A percentile compares a stretch with the other conserved stretches of the same genome.
Evolutionary conservation across 1,139 yeast genomes (phyloP).

Genomic region (Eremothecium sinecaudum): DNA sequence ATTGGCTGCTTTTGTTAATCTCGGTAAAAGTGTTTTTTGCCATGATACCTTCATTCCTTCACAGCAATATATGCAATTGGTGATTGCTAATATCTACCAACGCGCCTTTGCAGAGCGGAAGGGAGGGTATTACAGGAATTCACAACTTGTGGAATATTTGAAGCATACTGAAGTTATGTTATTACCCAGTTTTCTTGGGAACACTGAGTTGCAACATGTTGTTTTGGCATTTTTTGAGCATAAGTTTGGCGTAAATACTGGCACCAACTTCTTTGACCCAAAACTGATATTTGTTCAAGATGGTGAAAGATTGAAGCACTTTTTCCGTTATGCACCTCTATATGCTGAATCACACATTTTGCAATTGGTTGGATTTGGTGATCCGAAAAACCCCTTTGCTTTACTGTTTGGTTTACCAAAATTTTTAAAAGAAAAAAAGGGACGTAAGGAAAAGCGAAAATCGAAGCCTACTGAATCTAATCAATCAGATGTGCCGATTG

Average conservation of each 20-base stretch:
- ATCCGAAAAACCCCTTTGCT: slow-evolving; percentile 64
- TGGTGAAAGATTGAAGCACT: slow-evolving; percentile 54
- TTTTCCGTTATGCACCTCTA: slow-evolving; percentile 66
- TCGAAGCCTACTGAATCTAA: slow-evolving; percentile 28
- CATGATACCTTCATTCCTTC: slow-evolving; percentile 79
- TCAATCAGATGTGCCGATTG: slow-evolving; percentile 33
- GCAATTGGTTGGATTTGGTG: slow-evolving; percentile 70
- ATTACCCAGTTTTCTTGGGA: slow-evolving; percentile 38
- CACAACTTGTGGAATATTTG: slow-evolving; percentile 30
- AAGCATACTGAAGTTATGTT: slow-evolving; percentile 32
- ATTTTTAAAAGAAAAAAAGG: slow-evolving; percentile 60
- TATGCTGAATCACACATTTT: slow-evolving; percentile 69
- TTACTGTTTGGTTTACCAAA: slow-evolving; percentile 61
- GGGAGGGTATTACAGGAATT: slow-evolving; percentile 24
- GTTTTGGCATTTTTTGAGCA: slow-evolving; percentile 63
- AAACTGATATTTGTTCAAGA: slow-evolving; percentile 40
- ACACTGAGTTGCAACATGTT: slow-evolving; percentile 47
- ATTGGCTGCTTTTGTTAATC: slow-evolving; percentile 65
- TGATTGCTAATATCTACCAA: slow-evolving; percentile 70
- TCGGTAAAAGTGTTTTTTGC: slow-evolving; percentile 69
- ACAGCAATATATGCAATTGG: slow-evolving; percentile 62
- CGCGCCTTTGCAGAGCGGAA: slow-evolving; percentile 42
- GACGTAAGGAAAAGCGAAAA: slow-evolving; percentile 57
- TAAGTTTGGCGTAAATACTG: slow-evolving; percentile 48
- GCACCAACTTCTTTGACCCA: slow-evolving; percentile 41